Percentiles rank a stretch among this genome's conserved stretches.
These are phyloP conservation scores for Cutaneotrichosporon cutaneum DNA, from an alignment of 1,284 basidiomycete genomes.

Conservation along the genomic window DNA sequence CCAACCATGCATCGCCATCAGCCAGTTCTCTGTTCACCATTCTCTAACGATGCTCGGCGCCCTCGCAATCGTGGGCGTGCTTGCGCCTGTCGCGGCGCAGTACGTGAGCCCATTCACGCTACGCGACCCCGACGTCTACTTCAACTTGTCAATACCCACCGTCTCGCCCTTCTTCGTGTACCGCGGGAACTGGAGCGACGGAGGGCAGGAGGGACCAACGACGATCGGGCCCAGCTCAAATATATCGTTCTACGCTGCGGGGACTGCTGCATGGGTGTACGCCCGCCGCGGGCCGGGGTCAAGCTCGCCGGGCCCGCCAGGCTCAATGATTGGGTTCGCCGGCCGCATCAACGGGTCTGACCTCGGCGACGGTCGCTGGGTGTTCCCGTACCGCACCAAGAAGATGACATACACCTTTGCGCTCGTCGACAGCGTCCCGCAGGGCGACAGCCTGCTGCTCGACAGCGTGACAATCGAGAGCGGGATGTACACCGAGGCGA, in stretches of 20 bases:
- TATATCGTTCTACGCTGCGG: conserved; percentile 4
- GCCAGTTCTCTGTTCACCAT: neutral
- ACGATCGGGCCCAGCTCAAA: neutral
- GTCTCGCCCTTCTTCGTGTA: neutral
- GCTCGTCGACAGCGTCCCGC: neutral
- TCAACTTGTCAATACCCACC: neutral
- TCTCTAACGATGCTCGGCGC: neutral
- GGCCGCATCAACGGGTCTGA: neutral
- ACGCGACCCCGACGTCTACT: conserved; percentile 1
- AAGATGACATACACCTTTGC: neutral
- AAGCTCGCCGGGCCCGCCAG: neutral
- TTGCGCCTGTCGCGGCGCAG: neutral
- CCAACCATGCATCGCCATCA: neutral
- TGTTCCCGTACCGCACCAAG: neutral
- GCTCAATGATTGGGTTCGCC: neutral
- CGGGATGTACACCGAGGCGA: neutral
- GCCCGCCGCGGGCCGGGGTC: neutral
- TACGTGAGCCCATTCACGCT: neutral
- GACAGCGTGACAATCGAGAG: neutral
- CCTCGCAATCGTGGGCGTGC: neutral
- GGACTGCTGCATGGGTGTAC: neutral
- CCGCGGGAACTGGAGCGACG: conserved; percentile 6
- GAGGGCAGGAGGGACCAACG: neutral
- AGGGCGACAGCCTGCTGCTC: neutral
- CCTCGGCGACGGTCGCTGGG: neutral